Percentiles rank a stretch among this genome's conserved stretches.
Conservation (phyloP, 1,284 basidiomycete genomes). For the Tilletia setariae region DNA sequence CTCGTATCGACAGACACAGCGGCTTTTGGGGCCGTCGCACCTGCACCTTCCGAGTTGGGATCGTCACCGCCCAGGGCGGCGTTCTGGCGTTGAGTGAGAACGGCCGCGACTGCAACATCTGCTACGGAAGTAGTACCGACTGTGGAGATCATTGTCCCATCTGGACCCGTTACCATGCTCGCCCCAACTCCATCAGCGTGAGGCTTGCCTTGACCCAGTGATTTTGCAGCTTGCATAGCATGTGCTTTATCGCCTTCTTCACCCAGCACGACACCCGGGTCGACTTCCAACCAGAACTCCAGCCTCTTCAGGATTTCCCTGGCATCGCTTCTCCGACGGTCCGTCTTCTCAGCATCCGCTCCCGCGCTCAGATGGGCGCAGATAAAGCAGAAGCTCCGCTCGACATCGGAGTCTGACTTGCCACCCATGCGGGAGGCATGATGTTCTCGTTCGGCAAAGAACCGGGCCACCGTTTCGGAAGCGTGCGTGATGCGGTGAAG, state of each 20-base stretch:
- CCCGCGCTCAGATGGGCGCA: constrained; percentile 17
- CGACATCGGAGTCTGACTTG: not conserved
- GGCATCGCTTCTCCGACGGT: constrained; percentile 13
- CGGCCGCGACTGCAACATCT: not conserved
- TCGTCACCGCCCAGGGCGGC: not conserved
- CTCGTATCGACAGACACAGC: not conserved
- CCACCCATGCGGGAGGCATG: not conserved
- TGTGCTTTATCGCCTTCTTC: not conserved
- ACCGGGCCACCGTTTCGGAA: not conserved
- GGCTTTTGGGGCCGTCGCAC: not conserved
- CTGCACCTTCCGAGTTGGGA: too few relatives aligned
- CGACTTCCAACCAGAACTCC: constrained; percentile 17
- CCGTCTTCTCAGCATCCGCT: not conserved
- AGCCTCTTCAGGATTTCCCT: constrained; percentile 9
- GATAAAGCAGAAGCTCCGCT: constrained; percentile 18
- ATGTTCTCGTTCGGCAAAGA: constrained; percentile 2
- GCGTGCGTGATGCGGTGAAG: constrained; percentile 6
- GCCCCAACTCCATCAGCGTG: not conserved
- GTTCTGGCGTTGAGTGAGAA: not conserved
- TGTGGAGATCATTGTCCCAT: not conserved
- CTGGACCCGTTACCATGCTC: not conserved
- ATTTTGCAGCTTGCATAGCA: too few relatives aligned
- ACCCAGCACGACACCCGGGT: not conserved
- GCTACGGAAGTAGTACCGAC: not conserved
- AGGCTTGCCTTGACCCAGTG: too few relatives aligned